A percentile compares a stretch with the other conserved stretches of the same genome.
phyloP scores from a whole-genome alignment of 306 rosid species.

The Glycine tomentella region DNA sequence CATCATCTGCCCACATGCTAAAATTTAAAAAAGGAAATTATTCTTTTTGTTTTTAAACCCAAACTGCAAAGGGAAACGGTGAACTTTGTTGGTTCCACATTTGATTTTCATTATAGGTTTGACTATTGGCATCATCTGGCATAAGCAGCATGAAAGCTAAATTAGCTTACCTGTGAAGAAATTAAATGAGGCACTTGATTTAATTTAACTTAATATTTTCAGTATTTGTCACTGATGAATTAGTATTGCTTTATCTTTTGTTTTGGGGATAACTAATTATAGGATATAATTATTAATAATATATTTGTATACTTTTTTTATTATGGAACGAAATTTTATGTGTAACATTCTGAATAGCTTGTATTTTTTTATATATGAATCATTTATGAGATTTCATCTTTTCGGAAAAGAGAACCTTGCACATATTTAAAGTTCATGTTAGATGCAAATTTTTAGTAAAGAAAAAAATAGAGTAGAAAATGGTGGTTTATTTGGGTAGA shows the following conservation, averaged over 20 bases:
- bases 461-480: no score
- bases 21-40: conserved; percentile 29
- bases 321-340: neutral
- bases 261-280: neutral
- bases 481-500: no score
- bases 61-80: conserved; percentile 10
- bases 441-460: no score
- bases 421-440: no score
- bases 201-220: no score
- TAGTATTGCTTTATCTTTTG: neutral
- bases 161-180: conserved; percentile 31
- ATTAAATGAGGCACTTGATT: conserved; percentile 12
- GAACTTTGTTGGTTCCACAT: conserved; percentile 16
- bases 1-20: neutral
- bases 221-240: no score
- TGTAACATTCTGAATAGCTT: neutral
- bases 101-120: conserved; percentile 25
- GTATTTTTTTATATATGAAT: no score
- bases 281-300: neutral
- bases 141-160: neutral
- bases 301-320: neutral
- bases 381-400: no score
- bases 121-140: conserved; percentile 9
- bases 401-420: no score
- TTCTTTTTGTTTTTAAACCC: conserved; percentile 19